These are phyloP conservation scores for Sugiyamaella americana DNA, from an alignment of 805 yeast genomes.

Conservation along the genomic window DNA sequence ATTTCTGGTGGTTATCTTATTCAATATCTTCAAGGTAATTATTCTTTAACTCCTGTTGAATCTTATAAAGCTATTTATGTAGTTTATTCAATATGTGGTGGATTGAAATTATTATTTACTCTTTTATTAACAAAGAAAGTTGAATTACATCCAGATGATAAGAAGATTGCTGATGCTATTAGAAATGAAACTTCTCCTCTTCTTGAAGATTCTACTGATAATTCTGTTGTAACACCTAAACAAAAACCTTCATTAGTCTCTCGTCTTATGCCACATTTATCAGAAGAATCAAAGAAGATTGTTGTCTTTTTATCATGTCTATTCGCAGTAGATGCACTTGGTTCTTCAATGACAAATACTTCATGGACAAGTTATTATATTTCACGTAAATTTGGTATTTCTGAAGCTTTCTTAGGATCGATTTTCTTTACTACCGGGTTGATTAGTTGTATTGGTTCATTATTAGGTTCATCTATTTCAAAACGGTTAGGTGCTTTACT, in stretches of 20 bases:
- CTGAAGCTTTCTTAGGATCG: conserved; percentile 56
- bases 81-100: conserved; percentile 48
- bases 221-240: background rate
- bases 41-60: conserved; percentile 9
- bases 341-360: conserved; percentile 73
- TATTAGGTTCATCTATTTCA: conserved; percentile 40
- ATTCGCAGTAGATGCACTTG: conserved; percentile 79
- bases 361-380: conserved; percentile 82
- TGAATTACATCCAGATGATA: conserved; percentile 16
- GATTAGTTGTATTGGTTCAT: conserved; percentile 54
- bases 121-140: conserved; percentile 37
- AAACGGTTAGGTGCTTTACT: conserved; percentile 66
- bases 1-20: conserved; percentile 36
- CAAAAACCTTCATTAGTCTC: background rate
- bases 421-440: conserved; percentile 62
- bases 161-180: conserved; percentile 1
- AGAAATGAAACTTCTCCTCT: background rate
- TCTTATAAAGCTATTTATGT: conserved; percentile 52
- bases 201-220: background rate
- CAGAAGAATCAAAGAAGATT: conserved; percentile 23
- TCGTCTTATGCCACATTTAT: conserved; percentile 20
- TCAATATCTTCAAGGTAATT: conserved; percentile 19
- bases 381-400: conserved; percentile 45
- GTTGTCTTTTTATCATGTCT: conserved; percentile 26
- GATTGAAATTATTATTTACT: conserved; percentile 40